Conservation (phyloP, 805 yeast species). For the Saturnispora sekii region DNA sequence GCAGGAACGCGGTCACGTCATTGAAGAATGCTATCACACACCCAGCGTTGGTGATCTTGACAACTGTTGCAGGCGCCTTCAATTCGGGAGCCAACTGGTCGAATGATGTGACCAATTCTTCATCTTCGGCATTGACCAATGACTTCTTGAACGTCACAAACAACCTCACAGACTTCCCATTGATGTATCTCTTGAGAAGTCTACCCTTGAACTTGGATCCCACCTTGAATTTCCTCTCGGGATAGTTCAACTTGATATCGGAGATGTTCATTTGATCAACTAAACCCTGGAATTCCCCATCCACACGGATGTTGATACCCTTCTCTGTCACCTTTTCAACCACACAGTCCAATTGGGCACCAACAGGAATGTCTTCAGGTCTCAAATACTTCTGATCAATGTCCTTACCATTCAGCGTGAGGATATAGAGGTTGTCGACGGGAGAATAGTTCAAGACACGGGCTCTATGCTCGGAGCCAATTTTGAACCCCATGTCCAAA, state of each 20-base stretch:
- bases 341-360: conserved; percentile 51
- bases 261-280: conserved; percentile 73
- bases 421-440: conserved; percentile 54
- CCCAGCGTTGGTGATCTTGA: conserved; percentile 63
- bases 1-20: conserved; percentile 66
- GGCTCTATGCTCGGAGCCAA: conserved; percentile 63
- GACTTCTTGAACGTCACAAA: conserved; percentile 75
- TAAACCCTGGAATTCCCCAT: conserved; percentile 59
- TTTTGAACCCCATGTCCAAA: conserved; percentile 39
- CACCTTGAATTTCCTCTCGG: conserved; percentile 84
- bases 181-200: conserved; percentile 41
- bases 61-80: conserved; percentile 65
- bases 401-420: conserved; percentile 60
- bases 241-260: conserved; percentile 75
- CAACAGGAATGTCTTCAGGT: conserved; percentile 65
- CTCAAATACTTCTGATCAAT: conserved; percentile 59
- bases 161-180: conserved; percentile 37
- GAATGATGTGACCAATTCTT: conserved; percentile 34
- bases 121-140: conserved; percentile 55
- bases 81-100: conserved; percentile 35
- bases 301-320: conserved; percentile 61
- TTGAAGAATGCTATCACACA: conserved; percentile 82
- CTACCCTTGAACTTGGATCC: conserved; percentile 77
- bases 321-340: conserved; percentile 48
- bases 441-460: conserved; percentile 64